These are phyloP conservation scores for Fragilariopsis cylindrus DNA, from an alignment of 108 stramenopile genomes.

Conservation along the genomic window DNA sequence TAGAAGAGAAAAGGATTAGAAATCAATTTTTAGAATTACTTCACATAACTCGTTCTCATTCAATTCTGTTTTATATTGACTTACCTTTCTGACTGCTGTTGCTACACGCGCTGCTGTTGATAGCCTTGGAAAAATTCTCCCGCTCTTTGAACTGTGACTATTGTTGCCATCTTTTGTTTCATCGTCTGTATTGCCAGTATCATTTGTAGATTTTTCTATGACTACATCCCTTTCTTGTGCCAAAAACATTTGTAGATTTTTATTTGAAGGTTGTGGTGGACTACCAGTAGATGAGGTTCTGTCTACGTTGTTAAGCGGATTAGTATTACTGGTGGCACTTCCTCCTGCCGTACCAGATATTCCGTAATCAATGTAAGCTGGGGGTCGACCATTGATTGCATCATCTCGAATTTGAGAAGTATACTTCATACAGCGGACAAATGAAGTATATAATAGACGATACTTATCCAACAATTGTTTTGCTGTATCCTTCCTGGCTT, in stretches of 20 bases:
- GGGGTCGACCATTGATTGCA: conserved; percentile 25
- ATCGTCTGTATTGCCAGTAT: background rate
- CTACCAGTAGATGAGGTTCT: background rate
- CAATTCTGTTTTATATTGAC: no score
- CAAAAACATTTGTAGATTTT: conserved; percentile 25
- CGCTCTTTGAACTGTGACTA: background rate
- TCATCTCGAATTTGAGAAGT: conserved; percentile 43
- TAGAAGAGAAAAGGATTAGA: no score
- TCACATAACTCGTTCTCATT: no score
- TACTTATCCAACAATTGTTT: conserved; percentile 51
- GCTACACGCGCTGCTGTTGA: conserved; percentile 4
- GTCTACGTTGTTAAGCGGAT: background rate
- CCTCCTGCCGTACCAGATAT: background rate
- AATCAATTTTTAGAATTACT: no score
- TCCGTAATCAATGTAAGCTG: conserved; percentile 35
- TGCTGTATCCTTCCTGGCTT: conserved; percentile 5
- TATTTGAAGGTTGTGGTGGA: conserved; percentile 19
- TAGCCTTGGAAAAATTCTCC: background rate
- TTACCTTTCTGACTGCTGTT: background rate
- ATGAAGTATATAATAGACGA: conserved; percentile 76
- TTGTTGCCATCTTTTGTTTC: conserved; percentile 6
- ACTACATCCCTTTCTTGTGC: conserved; percentile 16
- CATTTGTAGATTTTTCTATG: background rate
- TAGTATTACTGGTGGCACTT: background rate
- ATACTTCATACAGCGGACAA: conserved; percentile 83